Evolutionary conservation across 2,329 filamentous ascomycete genomes (phyloP), one percentile per base, ranked within the genome.

Genomic region (Sclerotinia minor): DNA sequence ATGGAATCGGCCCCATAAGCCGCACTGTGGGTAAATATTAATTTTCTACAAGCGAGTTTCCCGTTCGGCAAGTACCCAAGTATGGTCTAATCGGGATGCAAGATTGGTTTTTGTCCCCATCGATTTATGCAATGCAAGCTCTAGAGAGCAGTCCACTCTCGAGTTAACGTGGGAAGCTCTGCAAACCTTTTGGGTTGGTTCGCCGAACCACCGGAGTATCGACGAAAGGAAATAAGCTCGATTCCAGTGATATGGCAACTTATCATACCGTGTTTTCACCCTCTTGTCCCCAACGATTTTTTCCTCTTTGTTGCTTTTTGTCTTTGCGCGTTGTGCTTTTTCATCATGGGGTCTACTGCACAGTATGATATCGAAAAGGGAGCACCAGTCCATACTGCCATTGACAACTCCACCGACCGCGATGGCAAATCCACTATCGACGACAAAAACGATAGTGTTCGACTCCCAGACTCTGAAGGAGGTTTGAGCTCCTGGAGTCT

Each of bases 361-460:
- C 21, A 68, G 41, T 45, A 65, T 68, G 59, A 69, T 65, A 60
- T 68, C 53, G 68, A 69, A 45, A 69, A 69, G 45, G 53, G 44
- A 35, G 58, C 45, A 45, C 53, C 66, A 63, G 55, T 64, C 38
- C 49, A 68, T 53, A 49, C 54, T 45, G 49, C 44, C 13, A 29
- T 24, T 41, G 44, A 69, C 29, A 57, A 49, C 35, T 50, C 47
- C 47, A 59, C 32, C 9, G 50, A 57, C 38, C 63, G 47, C 13
- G 65, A 67, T 64, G 45, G 41, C 32, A 64, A 67, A n/a, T 61
- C 44, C 35, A 64, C 17, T 19, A 38, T 38, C 29, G 41, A 47
- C 8, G 9, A 21, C 13, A 32, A 61, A 57, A 52, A 61, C 38
- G 65, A 35, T 4, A 41, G 29, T 35, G 44, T 41, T 57, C 41